Evolutionary conservation across 208 protist genomes (phyloP), one percentile per base, ranked within the genome.

Genomic region (Wallacemonas sp.): DNA sequence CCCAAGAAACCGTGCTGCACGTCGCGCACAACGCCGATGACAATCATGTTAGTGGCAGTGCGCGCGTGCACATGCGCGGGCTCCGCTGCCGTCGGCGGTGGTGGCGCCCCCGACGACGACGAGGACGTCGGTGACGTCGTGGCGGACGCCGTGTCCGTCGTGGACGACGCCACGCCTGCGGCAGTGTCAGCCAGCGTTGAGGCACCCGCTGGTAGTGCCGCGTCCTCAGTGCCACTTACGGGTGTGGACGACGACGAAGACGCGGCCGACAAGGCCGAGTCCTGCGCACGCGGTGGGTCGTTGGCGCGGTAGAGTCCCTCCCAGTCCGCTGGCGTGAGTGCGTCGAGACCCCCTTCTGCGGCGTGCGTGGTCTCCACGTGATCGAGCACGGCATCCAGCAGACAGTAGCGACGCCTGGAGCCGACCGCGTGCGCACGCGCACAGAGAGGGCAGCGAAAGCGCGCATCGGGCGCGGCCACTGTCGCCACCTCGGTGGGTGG

Each of bases 1-100:
- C 78, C 82, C 8, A 91, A 44, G 45, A 78, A 93, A 6, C 87
- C 87, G 30, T 87, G 75, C 53, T 93, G 87, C 12, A 89, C 73
- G 53, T 93, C 87, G 1, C 70, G 66, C 45, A 93, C 78, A 10
- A 59, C 61, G n/a, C 87, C 87, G 1, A 91, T 45, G 13, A 91
- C 24, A 10, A 87, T 70, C 9, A 73, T 76, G 68, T 93, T 93
- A 41, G 65, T 80, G 6, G 67, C 63, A 10, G 63, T 27, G 26
- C 87, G 83, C n/a, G 79, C 70, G 63, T 93, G 87, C 29, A 90
- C 76, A 33, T 73, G 71, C 15, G 80, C 60, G 26, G 45, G 59
- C 1, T 73, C 55, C 9, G 26, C 9, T 6, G 3, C 4, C 9
- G 9, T 34, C 12, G 32, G 50, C 24, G 29, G 8, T 19, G 62